Evolutionary conservation across 495 filamentous ascomycete species (phyloP), one percentile per base, ranked within the genome.

Genomic region (Tuber microsphaerosporum): DNA sequence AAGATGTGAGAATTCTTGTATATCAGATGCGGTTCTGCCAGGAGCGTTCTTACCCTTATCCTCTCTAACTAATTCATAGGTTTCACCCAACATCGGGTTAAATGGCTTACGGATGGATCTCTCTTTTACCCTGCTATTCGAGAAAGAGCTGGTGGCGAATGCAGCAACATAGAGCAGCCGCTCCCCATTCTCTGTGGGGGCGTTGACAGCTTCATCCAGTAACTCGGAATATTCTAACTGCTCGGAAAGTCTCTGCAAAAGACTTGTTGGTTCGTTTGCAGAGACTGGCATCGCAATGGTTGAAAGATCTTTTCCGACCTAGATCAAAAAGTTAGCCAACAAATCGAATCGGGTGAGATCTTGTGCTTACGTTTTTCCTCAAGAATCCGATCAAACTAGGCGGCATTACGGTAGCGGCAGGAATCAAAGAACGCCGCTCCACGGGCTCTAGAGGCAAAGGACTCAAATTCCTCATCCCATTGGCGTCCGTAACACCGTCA

Each of bases 211-310:
- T 41, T 89, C 85, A 79, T 97, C 93, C 14, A 99, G 88, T 8
- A 99, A 88, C 34, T 90, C 84, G 0, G 93, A 91, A 83, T 99
- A 99, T 83, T 99, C 95, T 71, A 97, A 77, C 81, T 93, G 89
- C 83, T 99, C 95, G 1, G 94, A 90, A 20, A 92, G 87, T 75
- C 95, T 91, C 83, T 99, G 95, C 4, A 97, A 87, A 5, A 94
- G 83, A 0, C 94, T 97, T 3, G 91, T 89, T 1, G 95, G 96
- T 82, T 99, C 95, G 84, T 99, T 99, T 31, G 94, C 90, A 34
- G 94, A 94, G 8, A 97, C 95, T 0, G 95, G 95, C 96, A 98
- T 99, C 46, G 92, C 91, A 82, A 98, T 94, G 6, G 93, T 94
- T 71, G 93, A 97, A 9, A 99, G 86, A 83, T 99, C 95, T 85